Evolutionary conservation across 441 rosid genomes (phyloP).

Genomic region (Populus trichocarpa): DNA sequence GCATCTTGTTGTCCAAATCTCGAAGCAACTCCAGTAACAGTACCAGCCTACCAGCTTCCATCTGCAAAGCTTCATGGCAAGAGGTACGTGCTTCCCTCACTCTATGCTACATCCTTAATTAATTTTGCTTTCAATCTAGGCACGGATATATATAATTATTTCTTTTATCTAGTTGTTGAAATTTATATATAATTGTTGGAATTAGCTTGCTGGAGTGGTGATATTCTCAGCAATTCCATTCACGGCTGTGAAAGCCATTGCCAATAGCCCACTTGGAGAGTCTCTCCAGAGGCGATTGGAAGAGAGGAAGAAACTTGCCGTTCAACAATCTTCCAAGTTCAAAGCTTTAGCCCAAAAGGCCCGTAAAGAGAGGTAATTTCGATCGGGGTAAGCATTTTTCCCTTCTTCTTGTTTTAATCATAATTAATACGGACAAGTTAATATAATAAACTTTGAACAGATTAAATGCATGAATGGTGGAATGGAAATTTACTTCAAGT

Average conservation of each 20-base stretch:
- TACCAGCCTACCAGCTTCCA: conserved; percentile 21
- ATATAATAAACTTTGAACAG: neutral
- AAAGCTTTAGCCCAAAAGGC: conserved; percentile 62
- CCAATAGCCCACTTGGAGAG: conserved; percentile 80
- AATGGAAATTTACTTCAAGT: too few relatives aligned
- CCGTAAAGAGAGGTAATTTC: conserved; percentile 62
- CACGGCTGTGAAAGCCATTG: conserved; percentile 87
- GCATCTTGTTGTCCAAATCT: conserved; percentile 4
- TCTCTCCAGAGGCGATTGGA: conserved; percentile 59
- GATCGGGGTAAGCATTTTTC: neutral
- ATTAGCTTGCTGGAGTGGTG: conserved; percentile 79
- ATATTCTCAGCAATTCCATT: conserved; percentile 88
- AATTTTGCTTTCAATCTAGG: neutral
- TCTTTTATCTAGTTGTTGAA: neutral
- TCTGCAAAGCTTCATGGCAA: conserved; percentile 73
- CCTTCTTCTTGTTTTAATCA: neutral
- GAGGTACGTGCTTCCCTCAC: conserved; percentile 39
- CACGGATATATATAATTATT: neutral
- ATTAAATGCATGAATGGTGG: neutral
- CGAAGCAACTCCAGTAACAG: neutral
- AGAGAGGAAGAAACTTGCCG: conserved; percentile 64
- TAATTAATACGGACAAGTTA: neutral
- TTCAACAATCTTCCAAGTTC: conserved; percentile 50
- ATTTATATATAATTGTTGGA: neutral
- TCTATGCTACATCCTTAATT: neutral